These are phyloP conservation scores for Sarocladiaceae sp. DNA, from an alignment of 2,329 filamentous ascomycete species.

Conservation along the genomic window DNA sequence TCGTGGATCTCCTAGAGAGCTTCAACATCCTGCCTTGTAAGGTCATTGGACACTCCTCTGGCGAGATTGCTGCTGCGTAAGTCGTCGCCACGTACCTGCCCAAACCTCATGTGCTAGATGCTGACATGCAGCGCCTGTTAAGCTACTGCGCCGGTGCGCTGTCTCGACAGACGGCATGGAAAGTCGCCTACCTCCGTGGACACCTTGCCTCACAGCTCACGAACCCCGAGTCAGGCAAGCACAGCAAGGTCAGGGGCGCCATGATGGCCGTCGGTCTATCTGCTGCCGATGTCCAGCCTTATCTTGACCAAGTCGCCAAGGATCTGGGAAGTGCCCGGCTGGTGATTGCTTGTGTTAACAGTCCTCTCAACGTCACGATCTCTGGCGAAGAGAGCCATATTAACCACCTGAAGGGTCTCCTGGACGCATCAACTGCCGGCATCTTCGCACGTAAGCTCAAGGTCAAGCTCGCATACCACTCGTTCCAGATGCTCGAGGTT, in stretches of 20 bases:
- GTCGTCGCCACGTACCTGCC: too few relatives aligned
- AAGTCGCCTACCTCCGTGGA: constrained; percentile 46
- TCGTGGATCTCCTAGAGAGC: constrained; percentile 38
- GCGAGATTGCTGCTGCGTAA: constrained; percentile 46
- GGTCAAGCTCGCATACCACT: constrained; percentile 16
- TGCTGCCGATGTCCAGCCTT: constrained; percentile 22
- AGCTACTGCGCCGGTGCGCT: constrained; percentile 35
- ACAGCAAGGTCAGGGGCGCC: constrained; percentile 26
- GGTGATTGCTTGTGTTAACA: constrained; percentile 39
- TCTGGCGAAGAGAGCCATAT: constrained; percentile 38
- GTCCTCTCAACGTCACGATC: constrained; percentile 41
- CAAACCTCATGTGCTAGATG: too few relatives aligned
- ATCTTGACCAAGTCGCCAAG: neutral
- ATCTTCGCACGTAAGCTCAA: constrained; percentile 20
- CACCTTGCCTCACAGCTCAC: constrained; percentile 39
- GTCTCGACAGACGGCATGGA: constrained; percentile 39
- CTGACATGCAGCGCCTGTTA: too few relatives aligned
- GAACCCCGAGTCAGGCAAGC: too few relatives aligned
- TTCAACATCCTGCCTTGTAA: constrained; percentile 36
- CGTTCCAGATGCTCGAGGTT: constrained; percentile 12
- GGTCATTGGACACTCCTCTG: constrained; percentile 42
- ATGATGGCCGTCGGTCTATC: constrained; percentile 16
- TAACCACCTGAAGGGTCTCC: constrained; percentile 24
- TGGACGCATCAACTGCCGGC: constrained; percentile 30
- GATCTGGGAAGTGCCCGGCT: constrained; percentile 1